These are phyloP conservation scores for Tolypocladium paradoxum DNA, from an alignment of 2,329 filamentous ascomycete species.

Conservation along the genomic window DNA sequence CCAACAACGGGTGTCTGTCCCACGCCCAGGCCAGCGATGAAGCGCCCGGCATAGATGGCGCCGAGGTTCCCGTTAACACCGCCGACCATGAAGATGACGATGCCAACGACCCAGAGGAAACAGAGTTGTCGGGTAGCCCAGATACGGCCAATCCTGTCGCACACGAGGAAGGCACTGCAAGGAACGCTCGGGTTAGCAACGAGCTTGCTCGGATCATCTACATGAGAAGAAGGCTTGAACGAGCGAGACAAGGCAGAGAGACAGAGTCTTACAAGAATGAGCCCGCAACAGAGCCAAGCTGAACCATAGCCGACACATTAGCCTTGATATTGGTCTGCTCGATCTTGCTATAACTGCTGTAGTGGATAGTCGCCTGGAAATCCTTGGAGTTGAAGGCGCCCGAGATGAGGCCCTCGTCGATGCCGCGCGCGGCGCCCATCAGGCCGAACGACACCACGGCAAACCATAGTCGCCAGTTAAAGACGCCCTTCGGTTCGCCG, in stretches of 20 bases:
- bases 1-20: constrained; percentile 56
- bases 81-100: constrained; percentile 44
- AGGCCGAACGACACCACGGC: constrained; percentile 64
- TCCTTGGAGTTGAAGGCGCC: constrained; percentile 58
- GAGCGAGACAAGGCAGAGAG: no score
- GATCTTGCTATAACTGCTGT: constrained; percentile 37
- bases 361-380: constrained; percentile 50
- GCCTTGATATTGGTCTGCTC: constrained; percentile 58
- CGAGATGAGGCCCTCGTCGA: constrained; percentile 72
- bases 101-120: constrained; percentile 45
- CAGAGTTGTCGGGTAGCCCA: constrained; percentile 51
- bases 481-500: constrained; percentile 56
- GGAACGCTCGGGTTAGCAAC: neutral
- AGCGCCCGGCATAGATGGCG: constrained; percentile 54
- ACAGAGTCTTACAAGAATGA: constrained; percentile 39
- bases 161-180: constrained; percentile 46
- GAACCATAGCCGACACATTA: constrained; percentile 74
- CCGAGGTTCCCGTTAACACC: constrained; percentile 39
- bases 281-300: constrained; percentile 64
- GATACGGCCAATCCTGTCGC: constrained; percentile 50
- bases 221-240: no score
- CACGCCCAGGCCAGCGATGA: constrained; percentile 55
- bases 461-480: constrained; percentile 74
- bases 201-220: no score
- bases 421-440: constrained; percentile 64